A percentile compares a stretch with the other conserved stretches of the same genome.
These are phyloP conservation scores for Fusarium verrucosum DNA, from an alignment of 2,329 filamentous ascomycete genomes.

Conservation along the genomic window DNA sequence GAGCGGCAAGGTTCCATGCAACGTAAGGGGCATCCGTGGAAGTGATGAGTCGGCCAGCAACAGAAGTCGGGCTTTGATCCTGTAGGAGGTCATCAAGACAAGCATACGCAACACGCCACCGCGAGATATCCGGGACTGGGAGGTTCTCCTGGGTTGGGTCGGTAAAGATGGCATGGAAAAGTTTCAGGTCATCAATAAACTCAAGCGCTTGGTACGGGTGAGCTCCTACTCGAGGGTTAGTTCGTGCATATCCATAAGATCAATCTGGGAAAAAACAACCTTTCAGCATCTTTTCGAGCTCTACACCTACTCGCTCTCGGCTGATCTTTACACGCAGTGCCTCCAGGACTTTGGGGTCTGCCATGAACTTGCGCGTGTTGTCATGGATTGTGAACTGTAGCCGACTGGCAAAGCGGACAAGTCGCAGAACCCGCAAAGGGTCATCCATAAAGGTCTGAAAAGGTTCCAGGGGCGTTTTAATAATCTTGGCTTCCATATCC, in stretches of 20 bases:
- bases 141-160: constrained; percentile 67
- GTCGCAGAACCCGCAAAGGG: constrained; percentile 83
- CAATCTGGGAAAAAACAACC: constrained; percentile 55
- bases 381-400: constrained; percentile 81
- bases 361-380: constrained; percentile 77
- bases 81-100: constrained; percentile 64
- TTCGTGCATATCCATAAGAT: not conserved
- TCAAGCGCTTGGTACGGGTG: constrained; percentile 69
- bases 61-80: constrained; percentile 56
- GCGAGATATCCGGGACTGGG: constrained; percentile 63
- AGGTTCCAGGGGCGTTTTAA: constrained; percentile 87
- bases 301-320: constrained; percentile 85
- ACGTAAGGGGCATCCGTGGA: constrained; percentile 73
- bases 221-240: constrained; percentile 55
- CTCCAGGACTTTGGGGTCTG: constrained; percentile 76
- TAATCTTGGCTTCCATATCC: constrained; percentile 77
- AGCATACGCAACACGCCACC: constrained; percentile 72
- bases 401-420: constrained; percentile 90
- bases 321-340: constrained; percentile 90
- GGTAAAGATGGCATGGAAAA: constrained; percentile 79
- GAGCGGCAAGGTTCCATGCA: constrained; percentile 78
- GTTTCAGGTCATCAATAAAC: constrained; percentile 70
- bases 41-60: constrained; percentile 65
- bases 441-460: constrained; percentile 95
- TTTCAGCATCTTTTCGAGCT: constrained; percentile 91